Percentiles rank a stretch among this genome's conserved stretches.
Evolutionary conservation across 805 yeast genomes (phyloP).

Genomic region (Lachancea quebecensis): DNA sequence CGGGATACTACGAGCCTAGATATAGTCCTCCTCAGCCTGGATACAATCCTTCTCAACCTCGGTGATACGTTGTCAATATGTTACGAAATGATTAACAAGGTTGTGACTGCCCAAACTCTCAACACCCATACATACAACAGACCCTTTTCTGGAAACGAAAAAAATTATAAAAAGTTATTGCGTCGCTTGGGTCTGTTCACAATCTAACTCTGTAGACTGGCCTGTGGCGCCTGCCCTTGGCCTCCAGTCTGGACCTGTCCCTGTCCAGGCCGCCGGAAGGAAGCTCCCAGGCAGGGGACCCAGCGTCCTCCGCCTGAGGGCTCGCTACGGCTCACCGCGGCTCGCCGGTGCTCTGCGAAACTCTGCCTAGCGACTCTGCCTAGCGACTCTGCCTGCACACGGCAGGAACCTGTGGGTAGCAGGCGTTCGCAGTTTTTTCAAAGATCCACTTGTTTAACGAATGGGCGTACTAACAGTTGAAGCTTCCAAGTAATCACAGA

Average conservation of each 20-base stretch:
- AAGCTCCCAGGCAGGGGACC: neutral
- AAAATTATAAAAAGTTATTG: neutral
- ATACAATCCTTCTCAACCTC: neutral
- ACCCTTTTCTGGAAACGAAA: no score
- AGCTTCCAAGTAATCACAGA: constrained; percentile 17
- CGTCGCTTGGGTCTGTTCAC: constrained; percentile 2
- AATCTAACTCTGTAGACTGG: no score
- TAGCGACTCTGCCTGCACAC: neutral
- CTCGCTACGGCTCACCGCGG: no score
- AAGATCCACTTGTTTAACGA: neutral
- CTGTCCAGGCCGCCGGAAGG: no score
- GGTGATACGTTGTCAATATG: neutral
- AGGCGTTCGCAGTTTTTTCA: constrained; percentile 1
- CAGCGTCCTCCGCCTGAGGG: neutral
- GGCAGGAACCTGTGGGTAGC: neutral
- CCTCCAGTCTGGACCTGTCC: neutral
- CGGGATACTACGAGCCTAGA: no score
- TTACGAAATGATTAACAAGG: no score
- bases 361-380: neutral
- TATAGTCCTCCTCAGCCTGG: no score
- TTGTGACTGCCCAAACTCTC: no score
- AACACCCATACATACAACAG: no score
- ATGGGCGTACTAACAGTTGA: neutral
- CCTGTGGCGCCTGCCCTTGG: neutral
- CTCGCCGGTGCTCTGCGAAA: no score